These are phyloP conservation scores for Primulina huaijiensis DNA, from an alignment of 257 asterid genomes.

Conservation along the genomic window DNA sequence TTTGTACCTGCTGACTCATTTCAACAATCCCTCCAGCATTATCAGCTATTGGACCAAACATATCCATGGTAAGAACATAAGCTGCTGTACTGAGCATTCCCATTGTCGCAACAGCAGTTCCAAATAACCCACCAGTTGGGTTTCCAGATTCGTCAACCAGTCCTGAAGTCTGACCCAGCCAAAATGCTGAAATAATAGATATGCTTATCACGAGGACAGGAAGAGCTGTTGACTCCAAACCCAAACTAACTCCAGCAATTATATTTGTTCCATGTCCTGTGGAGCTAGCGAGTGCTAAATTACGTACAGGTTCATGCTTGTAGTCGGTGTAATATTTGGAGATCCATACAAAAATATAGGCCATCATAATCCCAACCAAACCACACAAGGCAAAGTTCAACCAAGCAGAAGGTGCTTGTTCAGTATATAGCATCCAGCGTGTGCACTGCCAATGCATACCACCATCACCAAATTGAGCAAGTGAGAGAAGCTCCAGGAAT, in stretches of 20 bases:
- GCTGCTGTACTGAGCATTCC: conserved; percentile 99
- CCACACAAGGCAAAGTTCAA: conserved; percentile 93
- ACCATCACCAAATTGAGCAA: conserved; percentile 27
- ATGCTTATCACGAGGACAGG: conserved; percentile 90
- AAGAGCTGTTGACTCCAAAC: conserved; percentile 98
- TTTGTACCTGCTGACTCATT: conserved; percentile 96
- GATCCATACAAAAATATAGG: conserved; percentile 85
- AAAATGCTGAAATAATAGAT: conserved; percentile 81
- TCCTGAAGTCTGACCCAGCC: conserved; percentile 98
- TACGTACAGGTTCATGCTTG: conserved; percentile 95
- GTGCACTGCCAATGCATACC: conserved; percentile 68
- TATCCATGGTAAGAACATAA: conserved; percentile 97
- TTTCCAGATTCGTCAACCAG: conserved; percentile 86
- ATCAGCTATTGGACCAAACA: conserved; percentile 99
- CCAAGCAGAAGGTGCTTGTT: conserved; percentile 99
- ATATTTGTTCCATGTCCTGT: conserved; percentile 98
- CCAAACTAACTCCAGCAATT: conserved; percentile 98
- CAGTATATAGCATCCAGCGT: conserved; percentile 96
- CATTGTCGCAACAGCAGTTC: conserved; percentile 99
- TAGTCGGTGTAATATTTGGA: conserved; percentile 92
- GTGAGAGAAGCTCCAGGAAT: conserved; percentile 20
- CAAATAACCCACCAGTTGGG: conserved; percentile 98
- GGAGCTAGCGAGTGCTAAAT: conserved; percentile 89
- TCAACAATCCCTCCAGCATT: conserved; percentile 99
- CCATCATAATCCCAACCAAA: conserved; percentile 91